Evolutionary conservation across 2,329 filamentous ascomycete genomes (phyloP).

Genomic region (Cyphellophora attinorum): DNA sequence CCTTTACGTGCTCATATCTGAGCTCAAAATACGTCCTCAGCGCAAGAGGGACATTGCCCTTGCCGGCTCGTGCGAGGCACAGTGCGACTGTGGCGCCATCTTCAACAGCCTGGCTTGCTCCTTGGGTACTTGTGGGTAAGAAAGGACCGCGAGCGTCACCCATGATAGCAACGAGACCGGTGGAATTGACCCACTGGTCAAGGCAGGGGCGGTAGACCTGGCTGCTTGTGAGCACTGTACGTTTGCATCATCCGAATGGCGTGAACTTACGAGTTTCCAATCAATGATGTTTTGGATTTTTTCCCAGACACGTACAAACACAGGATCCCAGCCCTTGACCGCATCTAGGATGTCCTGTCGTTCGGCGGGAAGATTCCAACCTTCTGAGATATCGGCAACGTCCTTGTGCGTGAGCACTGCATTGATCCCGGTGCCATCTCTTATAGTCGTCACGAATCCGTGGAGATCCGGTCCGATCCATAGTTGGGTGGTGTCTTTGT

Average conservation of each 20-base stretch:
- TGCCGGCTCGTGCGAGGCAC: slow-evolving; percentile 8
- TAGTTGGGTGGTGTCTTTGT: slow-evolving; percentile 5
- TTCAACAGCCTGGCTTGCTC: slow-evolving; percentile 31
- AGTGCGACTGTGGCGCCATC: slow-evolving; percentile 28
- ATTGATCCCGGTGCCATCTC: slow-evolving; percentile 7
- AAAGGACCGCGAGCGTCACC: slow-evolving; percentile 29
- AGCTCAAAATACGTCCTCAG: slow-evolving; percentile 6
- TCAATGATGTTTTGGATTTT: slow-evolving; percentile 23
- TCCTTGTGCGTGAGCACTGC: slow-evolving; percentile 31
- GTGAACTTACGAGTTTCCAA: slow-evolving; percentile 23
- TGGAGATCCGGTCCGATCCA: slow-evolving; percentile 11
- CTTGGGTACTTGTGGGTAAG: slow-evolving; percentile 33
- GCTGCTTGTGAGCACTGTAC: too few relatives aligned
- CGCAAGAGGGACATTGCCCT: slow-evolving; percentile 5
- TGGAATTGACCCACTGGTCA: slow-evolving; percentile 14
- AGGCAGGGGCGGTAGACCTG: slow-evolving; percentile 18
- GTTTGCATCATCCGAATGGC: too few relatives aligned
- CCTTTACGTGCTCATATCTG: slow-evolving; percentile 6
- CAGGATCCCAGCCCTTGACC: slow-evolving; percentile 42
- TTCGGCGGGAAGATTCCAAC: slow-evolving; percentile 44
- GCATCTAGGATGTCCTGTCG: slow-evolving; percentile 41
- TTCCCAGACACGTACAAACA: slow-evolving; percentile 38
- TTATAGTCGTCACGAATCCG: slow-evolving; percentile 8
- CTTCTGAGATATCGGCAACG: slow-evolving; percentile 45
- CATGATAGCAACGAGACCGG: slow-evolving; percentile 21